Conservation (phyloP, 345 rosid genomes). For the Salix exigua region DNA sequence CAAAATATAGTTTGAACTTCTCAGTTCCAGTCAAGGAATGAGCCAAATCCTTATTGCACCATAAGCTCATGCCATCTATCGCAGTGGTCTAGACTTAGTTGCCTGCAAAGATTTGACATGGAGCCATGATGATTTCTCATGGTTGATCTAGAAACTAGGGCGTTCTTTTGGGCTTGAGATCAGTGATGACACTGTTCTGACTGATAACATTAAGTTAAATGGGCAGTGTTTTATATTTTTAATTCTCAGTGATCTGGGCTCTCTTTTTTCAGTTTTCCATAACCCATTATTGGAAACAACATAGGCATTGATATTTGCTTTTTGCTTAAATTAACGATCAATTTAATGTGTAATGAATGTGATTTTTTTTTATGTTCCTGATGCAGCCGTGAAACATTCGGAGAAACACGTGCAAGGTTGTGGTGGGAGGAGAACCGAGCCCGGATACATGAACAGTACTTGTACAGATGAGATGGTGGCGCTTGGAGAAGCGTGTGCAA, state of each 20-base stretch:
- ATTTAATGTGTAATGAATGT: neutral
- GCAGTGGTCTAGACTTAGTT: neutral
- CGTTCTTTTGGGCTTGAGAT: neutral
- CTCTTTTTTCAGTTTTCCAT: neutral
- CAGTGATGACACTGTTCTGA: neutral
- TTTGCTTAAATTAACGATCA: neutral
- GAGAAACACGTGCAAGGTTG: constrained; percentile 76
- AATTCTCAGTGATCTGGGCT: neutral
- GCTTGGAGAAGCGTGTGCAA: constrained; percentile 47
- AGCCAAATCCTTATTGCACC: neutral
- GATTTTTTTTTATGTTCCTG: neutral
- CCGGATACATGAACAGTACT: constrained; percentile 86
- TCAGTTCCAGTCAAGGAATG: neutral
- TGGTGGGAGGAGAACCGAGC: constrained; percentile 99
- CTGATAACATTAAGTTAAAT: neutral
- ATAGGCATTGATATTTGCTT: neutral
- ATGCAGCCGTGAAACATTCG: constrained; percentile 89
- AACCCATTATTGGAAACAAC: neutral
- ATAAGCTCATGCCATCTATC: neutral
- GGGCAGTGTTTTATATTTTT: neutral
- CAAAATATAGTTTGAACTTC: neutral
- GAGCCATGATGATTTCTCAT: neutral
- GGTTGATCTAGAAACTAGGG: constrained; percentile 5
- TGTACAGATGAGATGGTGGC: constrained; percentile 26
- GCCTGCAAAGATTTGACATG: neutral